Evolutionary conservation across 225 moss, liverwort and hornwort genomes (phyloP), one percentile per base, ranked within the genome.

Genomic region (Pseudoscleropodium purum): DNA sequence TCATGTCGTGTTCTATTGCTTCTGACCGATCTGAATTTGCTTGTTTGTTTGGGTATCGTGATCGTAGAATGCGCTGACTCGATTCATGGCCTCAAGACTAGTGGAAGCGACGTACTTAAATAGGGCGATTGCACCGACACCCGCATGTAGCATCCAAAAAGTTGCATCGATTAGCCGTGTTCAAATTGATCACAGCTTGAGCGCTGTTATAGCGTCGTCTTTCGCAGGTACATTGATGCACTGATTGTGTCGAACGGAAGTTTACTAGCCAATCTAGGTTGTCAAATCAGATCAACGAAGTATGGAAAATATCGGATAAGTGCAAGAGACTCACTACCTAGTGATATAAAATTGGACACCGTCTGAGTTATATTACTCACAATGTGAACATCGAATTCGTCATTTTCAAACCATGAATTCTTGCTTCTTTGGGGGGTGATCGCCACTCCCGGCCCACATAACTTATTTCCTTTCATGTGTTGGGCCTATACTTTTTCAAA

Each of bases 21-120:
- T 80, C 23, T 57, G 21, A 39, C 18, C 18, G 33, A 49, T 88
- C 74, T 83, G 70, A 87, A 64, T 39, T 57, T 70, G 57, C 62
- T 64, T 70, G 39, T 43, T 47, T 57, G 33, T 84, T 30, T 83
- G 34, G n/a, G 33, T 84, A 15, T n/a, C 64, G 52, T 79, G 74
- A 81, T 13, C 16, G 19, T 36, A 90, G 89, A 54, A 89, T 90
- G 81, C 7, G 81, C 83, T 86, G 65, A 37, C 24, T 80, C 59
- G 83, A 61, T 93, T 92, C 54, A 92, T 93, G 90, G 90, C 90
- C 89, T 60, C 88, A 62, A 87, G 56, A 60, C 74, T 85, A 85
- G 87, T 78, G 82, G 90, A 87, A 56, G 92, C 83, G n/a, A 90
- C 79, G 26, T 75, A n/a, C 74, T 83, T 85, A 6, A 87, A 57